Conservation (phyloP, 352 stramenopile species). For the Phytophthora vignae region DNA sequence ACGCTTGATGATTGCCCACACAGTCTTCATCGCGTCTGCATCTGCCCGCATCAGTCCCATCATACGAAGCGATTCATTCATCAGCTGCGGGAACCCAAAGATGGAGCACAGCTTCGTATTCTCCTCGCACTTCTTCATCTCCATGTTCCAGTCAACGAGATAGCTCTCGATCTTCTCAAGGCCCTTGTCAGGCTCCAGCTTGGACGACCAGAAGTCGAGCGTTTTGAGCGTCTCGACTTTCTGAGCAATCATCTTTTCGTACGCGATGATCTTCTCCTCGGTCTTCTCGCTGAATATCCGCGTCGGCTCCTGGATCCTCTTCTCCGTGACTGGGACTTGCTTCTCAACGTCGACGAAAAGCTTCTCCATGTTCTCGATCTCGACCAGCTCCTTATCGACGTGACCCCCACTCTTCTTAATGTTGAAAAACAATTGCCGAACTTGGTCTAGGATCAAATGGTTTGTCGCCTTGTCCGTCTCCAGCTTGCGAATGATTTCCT, state of each 20-base stretch:
- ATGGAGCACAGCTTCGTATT: constrained; percentile 93
- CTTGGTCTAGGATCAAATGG: constrained; percentile 79
- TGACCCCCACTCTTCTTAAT: constrained; percentile 84
- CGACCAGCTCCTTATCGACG: constrained; percentile 85
- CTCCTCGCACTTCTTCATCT: constrained; percentile 92
- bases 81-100: constrained; percentile 95
- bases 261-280: constrained; percentile 93
- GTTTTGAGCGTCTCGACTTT: constrained; percentile 86
- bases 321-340: constrained; percentile 80
- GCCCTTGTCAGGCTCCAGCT: constrained; percentile 80
- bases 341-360: constrained; percentile 82
- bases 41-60: constrained; percentile 90
- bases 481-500: constrained; percentile 87
- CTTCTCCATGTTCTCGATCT: constrained; percentile 89
- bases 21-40: constrained; percentile 77
- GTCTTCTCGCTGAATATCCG: constrained; percentile 93
- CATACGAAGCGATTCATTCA: constrained; percentile 90
- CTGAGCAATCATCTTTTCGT: constrained; percentile 91
- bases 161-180: constrained; percentile 89
- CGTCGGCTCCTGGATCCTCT: constrained; percentile 78
- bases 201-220: constrained; percentile 87
- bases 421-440: constrained; percentile 76
- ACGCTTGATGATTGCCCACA: constrained; percentile 85
- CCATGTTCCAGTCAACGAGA: constrained; percentile 84
- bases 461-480: constrained; percentile 76